Evolutionary conservation across 768 basidiomycete genomes (phyloP).

Genomic region (Boletellus emodensis): DNA sequence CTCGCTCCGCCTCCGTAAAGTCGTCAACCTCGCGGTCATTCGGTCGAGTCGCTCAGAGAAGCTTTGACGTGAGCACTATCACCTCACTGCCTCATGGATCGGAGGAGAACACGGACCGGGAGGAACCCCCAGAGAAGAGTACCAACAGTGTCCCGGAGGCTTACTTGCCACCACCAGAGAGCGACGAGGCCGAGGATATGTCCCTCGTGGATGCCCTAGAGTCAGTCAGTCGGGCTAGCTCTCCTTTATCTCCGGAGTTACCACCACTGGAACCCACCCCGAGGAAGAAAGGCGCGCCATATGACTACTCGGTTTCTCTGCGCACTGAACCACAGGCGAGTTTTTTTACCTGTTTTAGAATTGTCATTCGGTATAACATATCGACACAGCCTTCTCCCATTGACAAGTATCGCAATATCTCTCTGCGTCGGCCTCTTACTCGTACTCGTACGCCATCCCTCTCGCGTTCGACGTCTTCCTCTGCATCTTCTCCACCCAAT

Average conservation of each 20-base stretch:
- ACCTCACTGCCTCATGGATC: slow-evolving; percentile 44
- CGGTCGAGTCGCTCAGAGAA: slow-evolving; percentile 35
- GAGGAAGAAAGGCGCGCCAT: slow-evolving; percentile 44
- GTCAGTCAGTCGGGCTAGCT: slow-evolving; percentile 51
- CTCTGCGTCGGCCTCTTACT: slow-evolving; percentile 47
- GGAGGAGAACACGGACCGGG: slow-evolving; percentile 35
- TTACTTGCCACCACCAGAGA: slow-evolving; percentile 48
- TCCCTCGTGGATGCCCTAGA: slow-evolving; percentile 58
- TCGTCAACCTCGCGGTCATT: slow-evolving; percentile 35
- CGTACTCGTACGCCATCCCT: slow-evolving; percentile 65
- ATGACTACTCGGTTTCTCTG: slow-evolving; percentile 57
- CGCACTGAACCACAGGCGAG: slow-evolving; percentile 59
- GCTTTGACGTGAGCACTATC: slow-evolving; percentile 60
- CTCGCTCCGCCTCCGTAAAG: slow-evolving; percentile 35
- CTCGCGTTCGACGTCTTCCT: slow-evolving; percentile 53
- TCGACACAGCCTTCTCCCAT: slow-evolving; percentile 55
- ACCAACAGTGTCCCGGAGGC: slow-evolving; percentile 51
- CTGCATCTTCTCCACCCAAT: slow-evolving; percentile 52
- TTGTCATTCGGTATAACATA: slow-evolving; percentile 1
- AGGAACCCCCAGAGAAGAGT: slow-evolving; percentile 39
- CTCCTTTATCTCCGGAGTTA: slow-evolving; percentile 40
- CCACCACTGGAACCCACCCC: slow-evolving; percentile 38
- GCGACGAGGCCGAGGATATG: slow-evolving; percentile 39
- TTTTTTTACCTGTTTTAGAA: not conserved
- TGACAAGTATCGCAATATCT: slow-evolving; percentile 61